A percentile compares a stretch with the other conserved stretches of the same genome.
Evolutionary conservation across 495 filamentous ascomycete genomes (phyloP).

Genomic region (Aspergillus mulundensis): DNA sequence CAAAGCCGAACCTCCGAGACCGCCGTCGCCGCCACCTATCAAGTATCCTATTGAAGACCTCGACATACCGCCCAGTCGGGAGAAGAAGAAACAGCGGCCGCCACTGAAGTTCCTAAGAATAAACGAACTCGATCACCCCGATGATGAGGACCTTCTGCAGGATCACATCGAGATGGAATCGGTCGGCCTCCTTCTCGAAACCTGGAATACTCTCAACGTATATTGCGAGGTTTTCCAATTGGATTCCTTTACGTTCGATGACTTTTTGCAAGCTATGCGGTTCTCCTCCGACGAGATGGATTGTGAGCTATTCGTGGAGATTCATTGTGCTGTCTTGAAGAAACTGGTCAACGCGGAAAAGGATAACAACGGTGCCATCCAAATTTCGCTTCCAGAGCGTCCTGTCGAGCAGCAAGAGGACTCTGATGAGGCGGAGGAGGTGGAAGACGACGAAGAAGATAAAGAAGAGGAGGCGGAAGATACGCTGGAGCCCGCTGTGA

Average conservation of each 20-base stretch:
- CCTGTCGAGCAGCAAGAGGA: slow-evolving; percentile 58
- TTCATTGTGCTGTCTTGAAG: slow-evolving; percentile 89
- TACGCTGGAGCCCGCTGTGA: slow-evolving; percentile 59
- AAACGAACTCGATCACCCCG: slow-evolving; percentile 44
- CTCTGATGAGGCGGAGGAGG: slow-evolving; percentile 44
- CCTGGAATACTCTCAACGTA: slow-evolving; percentile 94
- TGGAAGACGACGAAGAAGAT: slow-evolving; percentile 48
- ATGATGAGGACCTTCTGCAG: slow-evolving; percentile 37
- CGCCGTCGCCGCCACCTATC: slow-evolving; percentile 70
- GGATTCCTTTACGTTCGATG: slow-evolving; percentile 97
- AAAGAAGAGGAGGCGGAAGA: slow-evolving; percentile 46
- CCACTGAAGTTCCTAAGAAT: slow-evolving; percentile 70
- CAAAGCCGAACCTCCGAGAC: slow-evolving; percentile 38
- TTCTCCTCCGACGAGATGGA: slow-evolving; percentile 71
- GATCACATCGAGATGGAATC: slow-evolving; percentile 73
- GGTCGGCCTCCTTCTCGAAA: slow-evolving; percentile 75
- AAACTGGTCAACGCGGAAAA: slow-evolving; percentile 71
- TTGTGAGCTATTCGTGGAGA: slow-evolving; percentile 84
- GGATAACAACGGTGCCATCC: slow-evolving; percentile 68
- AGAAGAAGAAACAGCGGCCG: slow-evolving; percentile 59
- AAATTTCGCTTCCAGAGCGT: slow-evolving; percentile 73
- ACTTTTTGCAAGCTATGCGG: slow-evolving; percentile 84
- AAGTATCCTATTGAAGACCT: slow-evolving; percentile 97
- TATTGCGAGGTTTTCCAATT: slow-evolving; percentile 89
- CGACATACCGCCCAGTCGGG: slow-evolving; percentile 60